Conservation (phyloP, 2,329 filamentous ascomycete genomes). For the Cladophialophora bantiana region DNA sequence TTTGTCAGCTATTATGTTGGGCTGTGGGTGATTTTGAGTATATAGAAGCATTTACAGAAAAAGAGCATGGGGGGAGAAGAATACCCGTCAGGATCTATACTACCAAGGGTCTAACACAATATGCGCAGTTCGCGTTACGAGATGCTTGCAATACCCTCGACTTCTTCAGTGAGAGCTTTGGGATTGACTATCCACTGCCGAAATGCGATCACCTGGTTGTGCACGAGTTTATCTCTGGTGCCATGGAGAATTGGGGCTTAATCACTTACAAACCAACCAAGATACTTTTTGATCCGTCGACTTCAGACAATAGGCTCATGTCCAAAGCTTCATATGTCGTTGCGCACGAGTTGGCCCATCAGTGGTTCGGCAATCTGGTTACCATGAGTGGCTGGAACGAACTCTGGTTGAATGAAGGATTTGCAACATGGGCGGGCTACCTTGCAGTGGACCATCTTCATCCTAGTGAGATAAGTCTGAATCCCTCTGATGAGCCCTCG, state of each 20-base stretch:
- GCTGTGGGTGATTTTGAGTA: constrained; percentile 97
- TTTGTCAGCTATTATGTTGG: constrained; percentile 59
- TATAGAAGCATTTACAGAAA: constrained; percentile 86
- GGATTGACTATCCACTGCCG: constrained; percentile 89
- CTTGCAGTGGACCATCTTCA: constrained; percentile 88
- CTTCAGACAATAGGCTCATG: constrained; percentile 87
- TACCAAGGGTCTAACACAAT: constrained; percentile 89
- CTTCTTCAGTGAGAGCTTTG: constrained; percentile 93
- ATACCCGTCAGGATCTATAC: constrained; percentile 98
- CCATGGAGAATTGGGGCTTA: constrained; percentile 96
- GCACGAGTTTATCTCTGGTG: constrained; percentile 83
- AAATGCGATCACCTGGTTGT: constrained; percentile 91
- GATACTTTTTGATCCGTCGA: constrained; percentile 92
- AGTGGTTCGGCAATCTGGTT: constrained; percentile 91
- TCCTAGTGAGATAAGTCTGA: constrained; percentile 54
- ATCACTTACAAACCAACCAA: constrained; percentile 96
- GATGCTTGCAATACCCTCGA: constrained; percentile 94
- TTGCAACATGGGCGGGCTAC: constrained; percentile 99
- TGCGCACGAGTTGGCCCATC: constrained; percentile 93
- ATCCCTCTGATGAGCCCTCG: constrained; percentile 61
- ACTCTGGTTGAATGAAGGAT: constrained; percentile 93
- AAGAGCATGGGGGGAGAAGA: constrained; percentile 87
- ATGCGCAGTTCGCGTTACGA: constrained; percentile 86
- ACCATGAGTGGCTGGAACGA: constrained; percentile 98
- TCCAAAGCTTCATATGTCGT: constrained; percentile 96